phyloP scores from a whole-genome alignment of 2,329 filamentous ascomycete genomes.

The Raffaelea albimanens region DNA sequence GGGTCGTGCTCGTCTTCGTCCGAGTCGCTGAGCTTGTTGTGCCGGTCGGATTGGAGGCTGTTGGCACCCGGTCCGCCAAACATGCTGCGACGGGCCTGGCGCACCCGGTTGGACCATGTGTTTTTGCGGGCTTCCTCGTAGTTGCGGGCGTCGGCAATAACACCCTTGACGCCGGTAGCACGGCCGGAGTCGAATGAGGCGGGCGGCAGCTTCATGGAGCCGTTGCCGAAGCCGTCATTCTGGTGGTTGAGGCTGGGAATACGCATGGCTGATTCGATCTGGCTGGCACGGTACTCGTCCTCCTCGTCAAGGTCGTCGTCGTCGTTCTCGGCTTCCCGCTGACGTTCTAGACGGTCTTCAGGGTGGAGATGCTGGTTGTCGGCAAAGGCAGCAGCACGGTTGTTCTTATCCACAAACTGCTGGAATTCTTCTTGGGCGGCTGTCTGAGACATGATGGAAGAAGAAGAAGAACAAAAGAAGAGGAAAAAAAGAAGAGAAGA shows the following conservation, averaged over 20 bases:
- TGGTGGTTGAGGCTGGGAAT: conserved; percentile 47
- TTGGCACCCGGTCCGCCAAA: conserved; percentile 30
- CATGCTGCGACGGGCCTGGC: conserved; percentile 44
- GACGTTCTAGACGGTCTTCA: conserved; percentile 43
- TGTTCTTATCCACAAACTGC: conserved; percentile 49
- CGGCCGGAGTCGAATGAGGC: conserved; percentile 56
- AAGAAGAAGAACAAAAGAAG: conserved; percentile 12
- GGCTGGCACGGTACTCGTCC: conserved; percentile 39
- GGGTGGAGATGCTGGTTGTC: conserved; percentile 36
- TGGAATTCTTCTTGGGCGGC: conserved; percentile 60
- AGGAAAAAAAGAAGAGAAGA: conserved; percentile 5
- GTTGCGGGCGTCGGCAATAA: conserved; percentile 73
- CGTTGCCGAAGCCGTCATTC: conserved; percentile 21
- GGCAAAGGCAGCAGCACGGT: conserved; percentile 22
- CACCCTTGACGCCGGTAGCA: conserved; percentile 76
- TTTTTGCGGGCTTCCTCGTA: conserved; percentile 58
- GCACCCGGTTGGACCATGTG: conserved; percentile 44
- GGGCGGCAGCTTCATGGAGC: conserved; percentile 50
- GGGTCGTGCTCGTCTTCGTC: conserved; percentile 23
- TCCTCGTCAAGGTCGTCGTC: conserved; percentile 46
- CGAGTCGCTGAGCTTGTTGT: conserved; percentile 22
- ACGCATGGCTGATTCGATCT: conserved; percentile 57
- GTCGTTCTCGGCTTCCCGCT: conserved; percentile 21
- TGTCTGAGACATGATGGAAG: conserved; percentile 36
- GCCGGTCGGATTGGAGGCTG: conserved; percentile 9